Base-by-base conservation (phyloP, 176 grass and related monocot genomes). In the Typha latifolia region DNA sequence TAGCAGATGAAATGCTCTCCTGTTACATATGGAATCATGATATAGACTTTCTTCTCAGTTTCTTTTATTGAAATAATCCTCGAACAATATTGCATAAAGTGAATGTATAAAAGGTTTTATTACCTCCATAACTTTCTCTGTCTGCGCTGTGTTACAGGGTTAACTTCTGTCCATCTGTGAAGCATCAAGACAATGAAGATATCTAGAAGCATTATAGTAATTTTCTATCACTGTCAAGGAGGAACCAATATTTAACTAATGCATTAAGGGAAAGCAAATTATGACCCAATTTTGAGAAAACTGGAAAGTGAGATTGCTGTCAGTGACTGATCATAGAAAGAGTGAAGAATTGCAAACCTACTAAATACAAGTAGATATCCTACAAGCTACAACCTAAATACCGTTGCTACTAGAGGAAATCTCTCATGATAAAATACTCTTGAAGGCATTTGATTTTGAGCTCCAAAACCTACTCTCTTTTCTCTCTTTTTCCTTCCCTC, bases 211-310 rank as follows among this genome's bases (percentile, higher is more conserved):
- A 69, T 82, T 86, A 64, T 84, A 86, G 72, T 89, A 96, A 77
- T 91, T 89, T 68, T 91, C 85, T 74, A 75, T 96, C 50, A 86
- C 93, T 97, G 72, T 43, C 50, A 82, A 49, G 74, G 55, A 63
- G 62, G 27, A 29, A 29, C 27, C 27, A 29, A 29, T 29, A 29
- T 29, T 29, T 3, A 29, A 3, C 27, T 29, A 29, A 29, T 29
- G 27, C 27, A 29, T 29, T 3, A 29, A 29, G 3, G 27, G 27
- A 29, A 29, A 29, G 27, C 27, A 29, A 29, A 29, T 29, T 3
- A 29, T 29, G 27, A 29, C 0, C 27, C 27, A 3, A 29, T 29
- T 29, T 29, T 29, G 27, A 29, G 27, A 57, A 57, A 57, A 57
- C 20, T 19, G 5, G 23, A 26, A 49, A 29, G 27, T 29, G 27